Conservation (phyloP, 306 rosid species). For the Medicago arabica region DNA sequence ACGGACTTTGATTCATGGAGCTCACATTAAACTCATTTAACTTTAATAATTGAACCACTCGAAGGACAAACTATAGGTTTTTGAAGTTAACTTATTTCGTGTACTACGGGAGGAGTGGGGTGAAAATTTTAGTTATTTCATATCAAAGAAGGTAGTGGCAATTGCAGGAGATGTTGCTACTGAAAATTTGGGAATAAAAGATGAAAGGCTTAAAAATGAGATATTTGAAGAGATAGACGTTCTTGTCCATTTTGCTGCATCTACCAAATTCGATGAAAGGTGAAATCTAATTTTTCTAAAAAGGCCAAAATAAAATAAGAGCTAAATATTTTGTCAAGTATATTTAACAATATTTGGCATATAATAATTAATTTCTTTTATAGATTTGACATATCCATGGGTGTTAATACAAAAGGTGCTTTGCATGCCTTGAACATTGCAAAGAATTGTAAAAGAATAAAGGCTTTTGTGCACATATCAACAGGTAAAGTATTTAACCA, state of each 20-base stretch:
- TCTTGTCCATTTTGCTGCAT: conserved; percentile 47
- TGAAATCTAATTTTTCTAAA: neutral
- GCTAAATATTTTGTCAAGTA: neutral
- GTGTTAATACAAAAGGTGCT: conserved; percentile 47
- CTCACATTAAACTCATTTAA: too few species aligned
- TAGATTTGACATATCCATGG: conserved; percentile 51
- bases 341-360: neutral
- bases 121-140: conserved; percentile 35
- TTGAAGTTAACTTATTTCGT: conserved; percentile 58
- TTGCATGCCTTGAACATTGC: conserved; percentile 46
- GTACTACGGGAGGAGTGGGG: conserved; percentile 55
- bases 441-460: conserved; percentile 38
- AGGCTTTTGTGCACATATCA: conserved; percentile 49
- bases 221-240: conserved; percentile 39
- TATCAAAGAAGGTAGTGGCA: conserved; percentile 41
- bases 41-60: too few species aligned
- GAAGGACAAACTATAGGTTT: too few species aligned
- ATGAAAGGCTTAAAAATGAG: conserved; percentile 11
- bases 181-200: neutral
- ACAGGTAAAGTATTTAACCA: conserved; percentile 42
- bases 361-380: neutral
- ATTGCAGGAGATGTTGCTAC: conserved; percentile 47
- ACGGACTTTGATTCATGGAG: too few species aligned
- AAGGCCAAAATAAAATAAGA: accelerated
- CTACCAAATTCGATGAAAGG: conserved; percentile 59